Percentiles rank a stretch among this genome's conserved stretches.
These are phyloP conservation scores for Halocafeteria seosinensis DNA, from an alignment of 108 stramenopile genomes.

Conservation along the genomic window DNA sequence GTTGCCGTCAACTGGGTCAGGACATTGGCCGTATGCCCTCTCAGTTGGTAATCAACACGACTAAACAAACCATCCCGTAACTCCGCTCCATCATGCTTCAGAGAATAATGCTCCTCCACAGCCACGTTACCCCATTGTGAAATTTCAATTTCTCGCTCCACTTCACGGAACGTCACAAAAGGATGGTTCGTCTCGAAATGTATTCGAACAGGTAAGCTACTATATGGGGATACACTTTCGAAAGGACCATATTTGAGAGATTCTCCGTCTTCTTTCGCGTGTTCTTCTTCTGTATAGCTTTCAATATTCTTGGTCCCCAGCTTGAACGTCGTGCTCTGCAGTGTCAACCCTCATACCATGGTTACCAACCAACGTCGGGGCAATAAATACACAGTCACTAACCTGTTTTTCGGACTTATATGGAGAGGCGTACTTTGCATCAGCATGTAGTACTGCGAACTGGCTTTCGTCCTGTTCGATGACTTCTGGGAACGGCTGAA, in stretches of 20 bases:
- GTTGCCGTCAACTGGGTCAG: slow-evolving; percentile 19
- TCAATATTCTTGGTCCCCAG: neutral
- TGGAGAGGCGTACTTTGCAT: neutral
- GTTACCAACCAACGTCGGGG: too few species aligned
- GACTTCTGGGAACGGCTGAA: neutral
- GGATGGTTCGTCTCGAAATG: slow-evolving; percentile 28
- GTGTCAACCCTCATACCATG: too few species aligned
- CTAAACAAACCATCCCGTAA: slow-evolving; percentile 24
- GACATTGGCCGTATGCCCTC: slow-evolving; percentile 3
- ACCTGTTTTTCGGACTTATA: neutral
- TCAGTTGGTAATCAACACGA: slow-evolving; percentile 26
- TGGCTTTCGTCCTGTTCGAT: neutral
- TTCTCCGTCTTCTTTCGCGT: neutral
- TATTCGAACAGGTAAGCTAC: neutral
- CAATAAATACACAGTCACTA: too few species aligned
- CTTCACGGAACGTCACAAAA: slow-evolving; percentile 24
- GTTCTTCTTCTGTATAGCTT: neutral
- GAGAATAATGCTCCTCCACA: slow-evolving; percentile 22
- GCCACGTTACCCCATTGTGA: slow-evolving; percentile 42
- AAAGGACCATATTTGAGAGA: neutral
- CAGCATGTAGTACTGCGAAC: neutral
- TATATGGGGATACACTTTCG: neutral
- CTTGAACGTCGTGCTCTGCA: too few species aligned
- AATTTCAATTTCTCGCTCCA: slow-evolving; percentile 34
- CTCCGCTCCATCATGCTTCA: slow-evolving; percentile 15